Evolutionary conservation across 768 basidiomycete species (phyloP), one percentile per base, ranked within the genome.

Genomic region (Mycena galopus): DNA sequence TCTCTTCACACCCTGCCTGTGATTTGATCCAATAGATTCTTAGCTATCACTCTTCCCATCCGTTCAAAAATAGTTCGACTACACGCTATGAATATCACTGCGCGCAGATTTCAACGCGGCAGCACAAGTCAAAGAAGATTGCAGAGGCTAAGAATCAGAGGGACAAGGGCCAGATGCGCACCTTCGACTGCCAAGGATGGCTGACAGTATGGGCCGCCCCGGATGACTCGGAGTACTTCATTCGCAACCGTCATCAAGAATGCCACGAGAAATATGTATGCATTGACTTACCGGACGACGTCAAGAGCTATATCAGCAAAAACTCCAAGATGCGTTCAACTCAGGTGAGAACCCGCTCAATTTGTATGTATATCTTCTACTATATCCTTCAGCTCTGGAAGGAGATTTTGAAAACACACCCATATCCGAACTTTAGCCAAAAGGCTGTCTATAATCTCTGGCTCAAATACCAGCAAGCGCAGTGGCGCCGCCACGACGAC

Each of bases 191-290:
- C 27, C 3, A 58, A 0, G 78, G 78, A 5, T 73, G 76, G 76
- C 23, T 75, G 0, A 58, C 55, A n/a, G 62, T 77, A 1, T 76
- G 66, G 17, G 19, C 77, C 0, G 16, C 50, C 14, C 58, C 63
- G 0, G 56, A 33, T 1, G 21, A 27, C 8, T 7, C 37, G 11
- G 30, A 39, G 10, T 61, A 23, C 2, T 62, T 50, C 35, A 57
- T 76, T 19, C 55, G 47, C 10, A 16, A 75, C 23, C 27, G 37
- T 4, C 77, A 77, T 35, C n/a, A 61, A 1, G 64, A 67, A 27
- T 76, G 76, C 37, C 76, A 78, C 51, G 65, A 73, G 4, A 75
- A 66, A 5, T 78, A 78, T 58, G 69, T 71, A 44, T 63, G 30
- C 33, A 73, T 77, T 44, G 75, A 65, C 30, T 27, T 78, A 0